Base-by-base conservation (phyloP, 768 basidiomycete species). In the Russula sp. region DNA sequence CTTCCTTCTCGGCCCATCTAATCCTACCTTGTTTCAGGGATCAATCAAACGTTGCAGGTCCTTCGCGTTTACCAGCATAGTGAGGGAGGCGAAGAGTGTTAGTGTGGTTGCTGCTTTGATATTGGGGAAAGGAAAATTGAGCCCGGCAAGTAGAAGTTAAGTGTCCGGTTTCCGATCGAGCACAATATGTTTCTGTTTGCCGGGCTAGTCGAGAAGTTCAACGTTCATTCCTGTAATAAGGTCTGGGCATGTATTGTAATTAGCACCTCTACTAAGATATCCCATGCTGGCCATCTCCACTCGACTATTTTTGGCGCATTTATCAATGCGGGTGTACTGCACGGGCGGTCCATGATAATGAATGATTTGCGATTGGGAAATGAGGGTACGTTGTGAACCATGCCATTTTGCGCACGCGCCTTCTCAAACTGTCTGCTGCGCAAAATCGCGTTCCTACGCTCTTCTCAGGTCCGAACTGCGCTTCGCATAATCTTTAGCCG, bases 1-100 rank as follows among this genome's bases (percentile, higher is more conserved):
- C 40, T 50, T 14, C 34, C 20, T 38, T 49, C 22, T 30, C 18
- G 14, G 36, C 49, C 26, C 26, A 26, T 26, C 59, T 49, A n/a
- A 24, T 34, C 8, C 3, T 24, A 3, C 7, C 22, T 49, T 36
- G 4, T 14, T 30, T 32, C n/a, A 59, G 32, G 30, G 57, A 36
- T 59, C 32, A 59, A 46, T 16, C 44, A 32, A 59, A 16, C 1
- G 55, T 44, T n/a, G 30, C 57, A n/a, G 57, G 30, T 14, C 30
- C n/a, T 30, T 44, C 56, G 18, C 14, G 57, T 6, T 34, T 16
- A 7, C 26, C 24, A 0, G 7, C 14, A 10, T 16, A 10, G 4
- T 38, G 18, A 50, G 24, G 14, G 7, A 13, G 48, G 13, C 6
- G 22, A 48, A 24, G n/a, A 10, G 6, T 14, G 14, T 14, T n/a